Conservation (phyloP, 2,329 filamentous ascomycete genomes). For the Fusarium sp. region DNA sequence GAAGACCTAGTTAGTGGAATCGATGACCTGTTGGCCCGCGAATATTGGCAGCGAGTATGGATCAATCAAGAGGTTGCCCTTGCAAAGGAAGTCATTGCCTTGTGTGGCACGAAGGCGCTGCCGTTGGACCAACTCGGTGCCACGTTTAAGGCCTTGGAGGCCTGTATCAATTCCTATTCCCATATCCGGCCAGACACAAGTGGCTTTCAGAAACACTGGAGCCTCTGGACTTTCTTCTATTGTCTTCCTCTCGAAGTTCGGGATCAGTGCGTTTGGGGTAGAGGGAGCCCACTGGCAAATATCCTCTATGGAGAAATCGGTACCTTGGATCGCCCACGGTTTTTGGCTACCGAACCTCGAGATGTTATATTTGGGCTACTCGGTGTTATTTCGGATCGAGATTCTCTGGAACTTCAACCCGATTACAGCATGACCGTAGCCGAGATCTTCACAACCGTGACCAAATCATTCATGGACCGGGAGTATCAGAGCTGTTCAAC, state of each 20-base stretch:
- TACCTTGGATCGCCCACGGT: background rate
- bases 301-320: background rate
- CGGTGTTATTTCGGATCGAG: constrained; percentile 18
- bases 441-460: background rate
- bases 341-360: constrained; percentile 34
- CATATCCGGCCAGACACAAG: background rate
- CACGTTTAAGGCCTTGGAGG: background rate
- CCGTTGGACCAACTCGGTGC: background rate
- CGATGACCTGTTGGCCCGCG: background rate
- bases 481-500: too few relatives aligned
- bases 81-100: background rate
- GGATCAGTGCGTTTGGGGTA: background rate
- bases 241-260: background rate
- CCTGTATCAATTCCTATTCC: background rate
- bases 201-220: too few relatives aligned
- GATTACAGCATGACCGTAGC: background rate
- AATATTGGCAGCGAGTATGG: constrained; percentile 3
- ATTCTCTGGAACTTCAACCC: background rate
- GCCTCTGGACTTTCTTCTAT: background rate
- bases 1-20: background rate
- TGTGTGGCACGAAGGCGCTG: background rate
- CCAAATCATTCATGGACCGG: constrained; percentile 2
- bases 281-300: background rate
- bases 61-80: constrained; percentile 11
- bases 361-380: constrained; percentile 40